Percentiles rank a stretch among this genome's conserved stretches.
Evolutionary conservation across 179 eudicot species (phyloP).

Genomic region (Gypsophila paniculata): DNA sequence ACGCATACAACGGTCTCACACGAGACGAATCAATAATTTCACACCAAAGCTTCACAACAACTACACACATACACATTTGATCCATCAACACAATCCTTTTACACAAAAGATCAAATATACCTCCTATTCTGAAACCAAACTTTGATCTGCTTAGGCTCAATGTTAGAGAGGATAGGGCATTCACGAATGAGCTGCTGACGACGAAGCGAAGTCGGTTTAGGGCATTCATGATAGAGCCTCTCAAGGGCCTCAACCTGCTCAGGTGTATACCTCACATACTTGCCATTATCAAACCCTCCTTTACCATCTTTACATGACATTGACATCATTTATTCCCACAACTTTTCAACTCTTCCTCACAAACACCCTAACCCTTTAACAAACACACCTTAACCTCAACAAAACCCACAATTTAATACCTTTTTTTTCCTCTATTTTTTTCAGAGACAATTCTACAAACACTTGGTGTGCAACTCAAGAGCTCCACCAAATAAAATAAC

Average conservation of each 20-base stretch:
- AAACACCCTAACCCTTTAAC: constrained; percentile 13
- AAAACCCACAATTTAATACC: constrained; percentile 14
- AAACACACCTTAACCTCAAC: constrained; percentile 4
- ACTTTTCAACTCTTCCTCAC: constrained; percentile 11
- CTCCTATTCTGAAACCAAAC: constrained; percentile 97
- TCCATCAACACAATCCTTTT: not conserved
- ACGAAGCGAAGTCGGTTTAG: constrained; percentile 83
- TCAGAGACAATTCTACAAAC: constrained; percentile 23
- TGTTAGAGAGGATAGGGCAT: constrained; percentile 86
- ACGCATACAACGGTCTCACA: no score
- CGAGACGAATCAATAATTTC: not conserved
- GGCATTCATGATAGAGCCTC: constrained; percentile 82
- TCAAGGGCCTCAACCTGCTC: constrained; percentile 96
- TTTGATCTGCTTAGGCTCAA: constrained; percentile 96
- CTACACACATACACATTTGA: not conserved
- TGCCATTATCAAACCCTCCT: constrained; percentile 59
- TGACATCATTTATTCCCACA: constrained; percentile 35
- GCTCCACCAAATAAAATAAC: constrained; percentile 4
- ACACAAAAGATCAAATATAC: constrained; percentile 27
- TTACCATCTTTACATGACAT: constrained; percentile 59
- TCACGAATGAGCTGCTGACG: constrained; percentile 97
- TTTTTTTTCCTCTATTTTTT: not conserved
- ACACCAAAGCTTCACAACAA: not conserved
- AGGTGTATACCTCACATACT: constrained; percentile 82
- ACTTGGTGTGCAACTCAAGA: constrained; percentile 18